Percentiles rank a stretch among this genome's conserved stretches.
Evolutionary conservation across 2,329 filamentous ascomycete species (phyloP).

Genomic region (Microascus cirrosus): DNA sequence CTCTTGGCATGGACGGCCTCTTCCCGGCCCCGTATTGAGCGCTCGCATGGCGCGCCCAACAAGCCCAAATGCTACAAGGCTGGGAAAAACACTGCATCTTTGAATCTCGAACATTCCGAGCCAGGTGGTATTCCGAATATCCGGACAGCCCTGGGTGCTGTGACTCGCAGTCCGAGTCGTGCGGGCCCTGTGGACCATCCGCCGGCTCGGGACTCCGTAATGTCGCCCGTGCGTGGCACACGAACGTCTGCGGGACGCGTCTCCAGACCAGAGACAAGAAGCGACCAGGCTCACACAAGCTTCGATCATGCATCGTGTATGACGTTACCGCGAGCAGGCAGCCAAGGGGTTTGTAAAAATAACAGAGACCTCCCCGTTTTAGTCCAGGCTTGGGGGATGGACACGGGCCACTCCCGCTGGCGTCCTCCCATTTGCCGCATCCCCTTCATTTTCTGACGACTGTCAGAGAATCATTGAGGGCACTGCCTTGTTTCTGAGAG

Average conservation of each 20-base stretch:
- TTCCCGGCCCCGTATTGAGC: too few relatives aligned
- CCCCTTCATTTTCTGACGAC: not conserved
- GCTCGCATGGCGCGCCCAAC: too few relatives aligned
- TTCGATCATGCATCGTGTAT: not conserved
- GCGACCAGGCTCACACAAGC: not conserved
- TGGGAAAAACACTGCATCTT: not conserved
- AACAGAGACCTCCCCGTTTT: not conserved
- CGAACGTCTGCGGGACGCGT: not conserved
- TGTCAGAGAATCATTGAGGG: not conserved
- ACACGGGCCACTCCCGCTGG: too few relatives aligned
- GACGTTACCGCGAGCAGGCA: not conserved
- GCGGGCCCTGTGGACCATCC: not conserved
- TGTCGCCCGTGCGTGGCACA: not conserved
- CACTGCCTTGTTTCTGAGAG: not conserved
- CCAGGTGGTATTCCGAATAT: not conserved
- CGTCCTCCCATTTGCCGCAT: not conserved
- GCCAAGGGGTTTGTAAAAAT: not conserved
- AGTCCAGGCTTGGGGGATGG: not conserved
- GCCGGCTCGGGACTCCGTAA: not conserved
- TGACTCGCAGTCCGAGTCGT: not conserved
- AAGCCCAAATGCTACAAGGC: too few relatives aligned
- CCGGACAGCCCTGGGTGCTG: not conserved
- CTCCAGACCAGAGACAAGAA: not conserved
- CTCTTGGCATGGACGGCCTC: too few relatives aligned
- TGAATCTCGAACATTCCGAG: not conserved